A percentile compares a stretch with the other conserved stretches of the same genome.
Conservation (phyloP, 2,329 filamentous ascomycete genomes). For the Exophiala aquamarina region DNA sequence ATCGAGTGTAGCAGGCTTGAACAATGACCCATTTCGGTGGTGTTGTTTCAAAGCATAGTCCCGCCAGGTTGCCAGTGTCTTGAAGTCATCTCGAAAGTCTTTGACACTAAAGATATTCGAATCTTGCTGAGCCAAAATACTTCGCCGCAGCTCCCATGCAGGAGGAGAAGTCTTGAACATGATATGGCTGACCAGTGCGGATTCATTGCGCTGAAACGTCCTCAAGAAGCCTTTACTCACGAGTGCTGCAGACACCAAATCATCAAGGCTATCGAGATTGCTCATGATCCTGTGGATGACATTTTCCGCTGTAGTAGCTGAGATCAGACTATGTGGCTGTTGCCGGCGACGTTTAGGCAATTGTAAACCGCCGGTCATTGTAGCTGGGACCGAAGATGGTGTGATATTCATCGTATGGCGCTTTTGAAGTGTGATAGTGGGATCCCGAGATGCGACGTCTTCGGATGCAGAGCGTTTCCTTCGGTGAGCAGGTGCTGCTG, state of each 20-base stretch:
- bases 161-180: slow-evolving; percentile 23
- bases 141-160: slow-evolving; percentile 28
- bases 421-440: neutral
- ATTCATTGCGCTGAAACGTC: slow-evolving; percentile 27
- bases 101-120: slow-evolving; percentile 22
- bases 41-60: slow-evolving; percentile 57
- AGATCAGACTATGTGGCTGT: slow-evolving; percentile 15
- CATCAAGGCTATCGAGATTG: slow-evolving; percentile 18
- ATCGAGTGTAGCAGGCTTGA: slow-evolving; percentile 56
- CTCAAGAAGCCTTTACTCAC: slow-evolving; percentile 27
- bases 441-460: slow-evolving; percentile 1
- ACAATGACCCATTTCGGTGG: slow-evolving; percentile 49
- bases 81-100: slow-evolving; percentile 43
- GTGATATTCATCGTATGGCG: slow-evolving; percentile 11
- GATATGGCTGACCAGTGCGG: slow-evolving; percentile 23
- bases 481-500: slow-evolving; percentile 1
- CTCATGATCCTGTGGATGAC: slow-evolving; percentile 26
- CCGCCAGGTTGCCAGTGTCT: slow-evolving; percentile 56
- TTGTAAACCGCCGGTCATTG: neutral
- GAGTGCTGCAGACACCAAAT: slow-evolving; percentile 23
- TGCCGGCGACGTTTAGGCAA: neutral
- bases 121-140: slow-evolving; percentile 17
- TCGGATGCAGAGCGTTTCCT: slow-evolving; percentile 17
- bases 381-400: neutral
- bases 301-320: slow-evolving; percentile 21